Conservation (phyloP, 2,329 filamentous ascomycete genomes). For the Epichloe uncinata region DNA sequence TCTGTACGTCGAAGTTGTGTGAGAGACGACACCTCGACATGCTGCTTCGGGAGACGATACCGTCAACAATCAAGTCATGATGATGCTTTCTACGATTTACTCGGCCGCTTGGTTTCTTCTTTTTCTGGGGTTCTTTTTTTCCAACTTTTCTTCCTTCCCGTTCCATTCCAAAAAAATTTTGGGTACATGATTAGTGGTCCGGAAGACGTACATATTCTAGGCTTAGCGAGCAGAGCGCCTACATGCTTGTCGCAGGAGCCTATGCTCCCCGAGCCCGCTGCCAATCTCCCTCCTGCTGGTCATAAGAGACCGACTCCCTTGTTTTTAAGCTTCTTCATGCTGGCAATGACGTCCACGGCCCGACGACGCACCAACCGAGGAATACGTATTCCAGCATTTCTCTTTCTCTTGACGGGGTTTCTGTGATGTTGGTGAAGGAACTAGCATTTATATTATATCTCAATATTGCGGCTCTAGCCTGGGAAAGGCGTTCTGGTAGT, state of each 20-base stretch:
- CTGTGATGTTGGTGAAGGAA: not conserved
- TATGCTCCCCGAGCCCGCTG: not conserved
- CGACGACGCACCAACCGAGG: not conserved
- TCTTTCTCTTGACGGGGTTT: not conserved
- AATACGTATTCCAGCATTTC: not conserved
- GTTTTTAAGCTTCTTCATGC: not conserved
- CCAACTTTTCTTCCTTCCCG: not conserved
- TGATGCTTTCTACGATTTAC: not conserved
- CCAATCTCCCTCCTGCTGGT: not conserved
- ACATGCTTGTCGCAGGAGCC: not conserved
- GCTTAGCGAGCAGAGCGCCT: slow-evolving; percentile 13
- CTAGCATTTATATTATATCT: slow-evolving; percentile 2
- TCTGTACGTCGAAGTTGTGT: slow-evolving; percentile 51
- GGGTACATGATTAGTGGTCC: slow-evolving; percentile 16
- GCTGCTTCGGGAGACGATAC: too few relatives aligned
- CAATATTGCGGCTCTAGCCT: slow-evolving; percentile 8
- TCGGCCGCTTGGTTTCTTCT: not conserved
- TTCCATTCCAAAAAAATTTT: slow-evolving; percentile 7
- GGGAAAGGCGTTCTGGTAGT: slow-evolving; percentile 10
- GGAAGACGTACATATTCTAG: slow-evolving; percentile 11
- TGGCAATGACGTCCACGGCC: not conserved
- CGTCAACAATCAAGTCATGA: not conserved
- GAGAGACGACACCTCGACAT: slow-evolving; percentile 8
- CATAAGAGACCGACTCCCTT: not conserved
- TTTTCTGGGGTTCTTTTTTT: slow-evolving; percentile 3